Percentiles rank a stretch among this genome's conserved stretches.
Evolutionary conservation across 495 filamentous ascomycete genomes (phyloP).

Genomic region (Penicillium canariense): DNA sequence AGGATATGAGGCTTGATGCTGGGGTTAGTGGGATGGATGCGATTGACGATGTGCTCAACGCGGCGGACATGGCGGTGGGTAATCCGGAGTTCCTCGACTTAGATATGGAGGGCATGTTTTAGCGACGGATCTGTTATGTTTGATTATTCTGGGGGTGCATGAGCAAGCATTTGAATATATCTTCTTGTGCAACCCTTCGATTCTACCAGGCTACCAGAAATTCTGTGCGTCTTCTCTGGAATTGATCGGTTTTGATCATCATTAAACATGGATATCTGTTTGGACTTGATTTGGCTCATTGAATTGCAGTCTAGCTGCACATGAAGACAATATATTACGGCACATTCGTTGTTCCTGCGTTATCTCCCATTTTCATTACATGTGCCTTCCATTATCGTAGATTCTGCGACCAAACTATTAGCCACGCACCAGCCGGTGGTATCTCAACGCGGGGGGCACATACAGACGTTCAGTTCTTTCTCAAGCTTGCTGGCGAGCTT

Average conservation of each 20-base stretch:
- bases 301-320: slow-evolving; percentile 1
- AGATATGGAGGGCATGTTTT: slow-evolving; percentile 51
- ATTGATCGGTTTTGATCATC: slow-evolving; percentile 4
- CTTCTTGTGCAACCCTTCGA: no score
- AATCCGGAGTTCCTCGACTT: slow-evolving; percentile 51
- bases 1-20: slow-evolving; percentile 32
- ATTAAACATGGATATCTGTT: slow-evolving; percentile 3
- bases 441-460: not conserved
- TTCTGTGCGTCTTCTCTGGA: no score
- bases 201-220: no score
- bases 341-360: not conserved
- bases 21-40: slow-evolving; percentile 34
- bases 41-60: slow-evolving; percentile 49
- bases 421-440: not conserved
- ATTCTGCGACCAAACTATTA: not conserved
- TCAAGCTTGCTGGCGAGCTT: slow-evolving; percentile 13
- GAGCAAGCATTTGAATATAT: no score
- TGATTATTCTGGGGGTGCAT: not conserved
- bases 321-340: not conserved
- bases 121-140: not conserved
- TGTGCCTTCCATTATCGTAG: not conserved
- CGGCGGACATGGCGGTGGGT: slow-evolving; percentile 46
- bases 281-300: not conserved
- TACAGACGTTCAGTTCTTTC: slow-evolving; percentile 13
- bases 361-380: no score